Base-by-base conservation (phyloP, 345 rosid species). In the Abelmoschus esculentus region DNA sequence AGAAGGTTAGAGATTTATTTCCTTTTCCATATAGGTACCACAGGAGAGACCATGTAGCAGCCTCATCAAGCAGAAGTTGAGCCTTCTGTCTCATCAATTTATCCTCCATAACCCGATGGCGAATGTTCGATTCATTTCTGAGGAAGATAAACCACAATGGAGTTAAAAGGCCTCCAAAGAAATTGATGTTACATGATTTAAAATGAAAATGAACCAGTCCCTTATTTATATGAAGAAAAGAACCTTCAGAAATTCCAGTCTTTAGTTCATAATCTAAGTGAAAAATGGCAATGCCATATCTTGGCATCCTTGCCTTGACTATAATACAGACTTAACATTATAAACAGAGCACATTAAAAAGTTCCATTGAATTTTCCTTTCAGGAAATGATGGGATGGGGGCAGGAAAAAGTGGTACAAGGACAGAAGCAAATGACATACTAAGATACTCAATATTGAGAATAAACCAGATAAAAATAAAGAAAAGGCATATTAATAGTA, bases 21-120 rank as follows among this genome's bases (percentile, higher is more conserved):
- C 99, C 96, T 95, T 95, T 95, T 71, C 99, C 99, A 82, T 87
- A 95, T 44, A 95, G 82, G 78, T 85, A 84, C 99, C 99, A 95
- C 69, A 95, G 72, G 67, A 95, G 99, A 56, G 97, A 95, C 99
- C 99, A 95, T 32, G 99, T 82, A 31, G 97, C 97, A 42, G 97
- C 97, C 90, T 95, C 99, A 47, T 93, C 96, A 67, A 91, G 96
- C 79, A 95, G 80, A 71, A 90, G 81, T 74, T 88, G 96, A 83
- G 96, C 96, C 83, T 84, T 95, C 77, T 91, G 99, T 77, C 96
- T 87, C 96, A 88, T 87, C 70, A 91, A 78, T 79, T 90, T 95
- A 82, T 95, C 99, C 81, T 95, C 99, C 17, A 89, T 84, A 74
- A 79, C 81, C 67, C 96, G 90, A 78, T 88, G 93, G 73, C 81